A percentile compares a stretch with the other conserved stretches of the same genome.
Evolutionary conservation across 305 asterid genomes (phyloP).

Genomic region (Fraxinus paxiana): DNA sequence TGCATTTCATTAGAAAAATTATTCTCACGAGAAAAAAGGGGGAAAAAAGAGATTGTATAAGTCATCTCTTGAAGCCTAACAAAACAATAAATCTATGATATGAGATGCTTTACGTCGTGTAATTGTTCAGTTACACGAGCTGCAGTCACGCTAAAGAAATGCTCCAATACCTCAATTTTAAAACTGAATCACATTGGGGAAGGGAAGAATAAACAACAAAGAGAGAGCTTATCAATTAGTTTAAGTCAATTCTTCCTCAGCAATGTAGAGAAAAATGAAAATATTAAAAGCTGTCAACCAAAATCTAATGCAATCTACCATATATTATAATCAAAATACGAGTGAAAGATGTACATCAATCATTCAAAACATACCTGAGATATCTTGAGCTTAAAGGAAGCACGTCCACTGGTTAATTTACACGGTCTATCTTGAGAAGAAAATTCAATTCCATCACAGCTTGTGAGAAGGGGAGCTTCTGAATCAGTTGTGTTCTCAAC

Average conservation of each 20-base stretch:
- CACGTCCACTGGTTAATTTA: constrained; percentile 60
- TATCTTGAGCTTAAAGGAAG: constrained; percentile 86
- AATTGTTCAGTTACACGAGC: background rate
- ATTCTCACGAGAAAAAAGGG: constrained; percentile 9
- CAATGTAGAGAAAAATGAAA: background rate
- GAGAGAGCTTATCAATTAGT: background rate
- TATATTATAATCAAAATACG: background rate
- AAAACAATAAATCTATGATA: background rate
- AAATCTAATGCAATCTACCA: background rate
- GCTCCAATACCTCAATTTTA: constrained; percentile 7
- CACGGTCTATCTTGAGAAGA: constrained; percentile 59
- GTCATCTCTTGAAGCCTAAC: background rate
- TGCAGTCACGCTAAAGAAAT: background rate
- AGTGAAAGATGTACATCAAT: background rate
- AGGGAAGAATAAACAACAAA: background rate
- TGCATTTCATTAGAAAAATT: background rate
- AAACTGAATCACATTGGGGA: constrained; percentile 1
- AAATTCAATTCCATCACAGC: constrained; percentile 65
- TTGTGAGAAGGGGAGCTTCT: constrained; percentile 72
- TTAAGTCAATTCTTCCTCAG: background rate
- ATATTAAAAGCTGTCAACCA: constrained; percentile 10
- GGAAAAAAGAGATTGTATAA: background rate
- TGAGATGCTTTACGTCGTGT: background rate
- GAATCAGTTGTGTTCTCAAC: constrained; percentile 68
- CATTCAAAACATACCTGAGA: constrained; percentile 52